Percentiles rank a stretch among this genome's conserved stretches.
phyloP scores from a whole-genome alignment of 1,284 basidiomycete species.

The Tilletia horrida region DNA sequence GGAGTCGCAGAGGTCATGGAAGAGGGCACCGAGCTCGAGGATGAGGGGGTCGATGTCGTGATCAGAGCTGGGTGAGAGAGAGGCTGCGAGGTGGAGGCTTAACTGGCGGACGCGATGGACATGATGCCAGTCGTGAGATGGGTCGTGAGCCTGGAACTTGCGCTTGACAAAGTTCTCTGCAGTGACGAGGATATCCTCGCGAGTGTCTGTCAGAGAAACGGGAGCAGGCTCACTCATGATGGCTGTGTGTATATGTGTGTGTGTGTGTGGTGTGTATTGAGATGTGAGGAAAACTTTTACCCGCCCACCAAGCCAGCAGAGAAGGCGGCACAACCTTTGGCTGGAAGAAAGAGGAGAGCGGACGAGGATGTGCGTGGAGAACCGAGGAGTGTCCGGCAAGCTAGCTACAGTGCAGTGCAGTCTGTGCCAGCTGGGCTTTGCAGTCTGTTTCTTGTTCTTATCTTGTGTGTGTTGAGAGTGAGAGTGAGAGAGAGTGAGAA shows the following conservation, averaged over 20 bases:
- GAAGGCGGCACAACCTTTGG: neutral
- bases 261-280: too few relatives aligned
- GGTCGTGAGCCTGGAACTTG: conserved; percentile 65
- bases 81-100: conserved; percentile 66
- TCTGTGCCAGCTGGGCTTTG: too few relatives aligned
- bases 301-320: too few relatives aligned
- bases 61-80: conserved; percentile 56
- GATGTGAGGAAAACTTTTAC: conserved; percentile 1
- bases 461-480: too few relatives aligned
- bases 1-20: conserved; percentile 83
- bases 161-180: conserved; percentile 12
- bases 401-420: too few relatives aligned
- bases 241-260: too few relatives aligned
- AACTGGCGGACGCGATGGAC: conserved; percentile 77
- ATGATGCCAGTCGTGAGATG: conserved; percentile 83
- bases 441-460: too few relatives aligned
- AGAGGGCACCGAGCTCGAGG: conserved; percentile 76
- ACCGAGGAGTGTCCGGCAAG: too few relatives aligned
- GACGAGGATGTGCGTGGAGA: too few relatives aligned
- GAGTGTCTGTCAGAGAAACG: neutral
- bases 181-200: conserved; percentile 12
- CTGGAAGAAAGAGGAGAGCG: too few relatives aligned
- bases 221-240: too few relatives aligned
- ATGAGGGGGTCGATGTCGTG: conserved; percentile 64
- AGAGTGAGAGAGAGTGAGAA: too few relatives aligned